Base-by-base conservation (phyloP, 148 eudicot genomes). In the Vaccinium vitisidaea region DNA sequence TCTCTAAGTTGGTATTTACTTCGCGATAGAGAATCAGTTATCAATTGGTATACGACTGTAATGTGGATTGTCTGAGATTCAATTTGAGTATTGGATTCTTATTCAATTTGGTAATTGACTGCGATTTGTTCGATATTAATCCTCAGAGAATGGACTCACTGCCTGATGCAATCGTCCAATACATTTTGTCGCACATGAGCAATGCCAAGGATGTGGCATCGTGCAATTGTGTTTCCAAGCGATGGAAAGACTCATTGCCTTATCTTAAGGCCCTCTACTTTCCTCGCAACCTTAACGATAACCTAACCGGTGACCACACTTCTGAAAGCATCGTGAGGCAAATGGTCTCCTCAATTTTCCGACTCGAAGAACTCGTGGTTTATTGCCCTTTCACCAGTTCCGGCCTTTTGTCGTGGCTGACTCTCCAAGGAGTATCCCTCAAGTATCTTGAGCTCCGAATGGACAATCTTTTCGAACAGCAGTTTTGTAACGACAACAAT, bases 201-300 rank as follows among this genome's bases (percentile, higher is more conserved):
- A 92, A 93, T 87, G 98, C 99, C 82, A 95, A 89, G 82, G 99
- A 97, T 84, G 98, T 97, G 86, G 95, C 93, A 0, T 90, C 89
- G 46, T 95, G 93, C 87, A 90, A 75, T 56, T 92, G 92, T 48
- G 98, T 97, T 59, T 94, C 98, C 43, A 94, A 92, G 87, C 88
- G 90, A 83, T 97, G 98, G 96, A 92, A 97, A 88, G 98, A 93
- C 6, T 89, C 97, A 0, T 86, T 91, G 80, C 96, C 98, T 6
- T 97, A 85, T 39, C 86, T 94, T 3, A 87, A 81, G 80, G 90
- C 93, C 91, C 93, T 97, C 27, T 93, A 86, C 89, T 97, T 95
- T 82, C 92, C 98, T 76, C 92, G 99, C 10, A 95, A 93, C 90
- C 85, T 94, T 23, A 93, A 92, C 6, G 98, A 97, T 21, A 84